Percentiles rank a stretch among this genome's conserved stretches.
Evolutionary conservation across 345 rosid genomes (phyloP).

Genomic region (Linum tenue): DNA sequence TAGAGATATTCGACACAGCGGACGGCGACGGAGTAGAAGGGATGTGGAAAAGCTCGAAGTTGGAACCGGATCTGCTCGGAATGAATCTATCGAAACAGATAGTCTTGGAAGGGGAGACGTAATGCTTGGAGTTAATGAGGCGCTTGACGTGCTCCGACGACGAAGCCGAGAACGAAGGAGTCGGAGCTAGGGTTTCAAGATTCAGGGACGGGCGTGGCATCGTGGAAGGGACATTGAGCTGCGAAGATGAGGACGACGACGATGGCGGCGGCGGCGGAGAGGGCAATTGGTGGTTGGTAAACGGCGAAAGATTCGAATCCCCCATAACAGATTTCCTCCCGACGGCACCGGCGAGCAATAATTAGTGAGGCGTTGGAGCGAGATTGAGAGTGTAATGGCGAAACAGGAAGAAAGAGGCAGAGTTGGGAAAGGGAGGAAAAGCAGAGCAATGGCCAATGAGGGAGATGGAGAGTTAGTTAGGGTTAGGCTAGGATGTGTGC

Average conservation of each 20-base stretch:
- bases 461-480: constrained; percentile 11
- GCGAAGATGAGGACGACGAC: constrained; percentile 16
- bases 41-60: constrained; percentile 73
- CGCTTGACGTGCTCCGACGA: constrained; percentile 51
- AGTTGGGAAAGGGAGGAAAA: not conserved
- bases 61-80: constrained; percentile 89
- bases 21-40: constrained; percentile 16
- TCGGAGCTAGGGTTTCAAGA: constrained; percentile 23
- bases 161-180: not conserved
- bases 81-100: constrained; percentile 93
- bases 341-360: not conserved
- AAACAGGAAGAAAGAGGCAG: not conserved
- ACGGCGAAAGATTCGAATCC: constrained; percentile 7
- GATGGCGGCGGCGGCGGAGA: constrained; percentile 4
- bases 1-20: constrained; percentile 11
- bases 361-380: not conserved
- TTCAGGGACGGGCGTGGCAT: constrained; percentile 39
- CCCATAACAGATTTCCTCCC: constrained; percentile 7
- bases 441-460: not conserved
- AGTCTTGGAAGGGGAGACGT: constrained; percentile 60
- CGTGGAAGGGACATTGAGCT: constrained; percentile 48
- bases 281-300: not conserved
- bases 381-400: not conserved
- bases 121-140: constrained; percentile 57
- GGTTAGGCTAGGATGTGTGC: constrained; percentile 1